A percentile compares a stretch with the other conserved stretches of the same genome.
These are phyloP conservation scores for Pseudozyma pruni DNA, from an alignment of 1,284 basidiomycete genomes.

Conservation along the genomic window DNA sequence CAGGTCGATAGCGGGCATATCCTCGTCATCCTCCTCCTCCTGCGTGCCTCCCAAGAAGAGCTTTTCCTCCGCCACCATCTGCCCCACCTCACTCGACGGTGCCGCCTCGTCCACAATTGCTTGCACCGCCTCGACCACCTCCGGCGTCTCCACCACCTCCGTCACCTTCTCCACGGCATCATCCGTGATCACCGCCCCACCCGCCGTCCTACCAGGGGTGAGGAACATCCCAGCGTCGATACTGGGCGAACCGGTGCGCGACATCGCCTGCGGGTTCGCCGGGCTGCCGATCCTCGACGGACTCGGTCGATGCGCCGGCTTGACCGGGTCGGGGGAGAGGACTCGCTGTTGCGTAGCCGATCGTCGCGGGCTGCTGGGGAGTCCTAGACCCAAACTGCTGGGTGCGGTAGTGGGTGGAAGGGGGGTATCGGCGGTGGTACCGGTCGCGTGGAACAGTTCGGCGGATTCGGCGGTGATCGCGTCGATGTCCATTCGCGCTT, in stretches of 20 bases:
- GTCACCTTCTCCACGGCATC: constrained; percentile 1
- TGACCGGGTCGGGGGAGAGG: constrained; percentile 45
- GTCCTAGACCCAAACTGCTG: constrained; percentile 12
- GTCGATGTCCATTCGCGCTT: constrained; percentile 29
- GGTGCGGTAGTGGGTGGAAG: background rate
- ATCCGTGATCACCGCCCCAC: background rate
- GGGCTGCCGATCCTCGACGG: constrained; percentile 47
- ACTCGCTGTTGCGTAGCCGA: constrained; percentile 24
- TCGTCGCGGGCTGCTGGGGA: constrained; percentile 18
- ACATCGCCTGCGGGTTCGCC: constrained; percentile 7
- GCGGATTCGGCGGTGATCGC: constrained; percentile 36
- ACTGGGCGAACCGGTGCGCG: constrained; percentile 24
- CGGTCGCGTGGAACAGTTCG: constrained; percentile 19
- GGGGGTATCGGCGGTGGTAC: constrained; percentile 10
- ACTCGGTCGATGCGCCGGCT: constrained; percentile 24
- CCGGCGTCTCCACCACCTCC: constrained; percentile 9
- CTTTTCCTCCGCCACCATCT: constrained; percentile 1
- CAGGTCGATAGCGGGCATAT: constrained; percentile 52
- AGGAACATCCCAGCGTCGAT: constrained; percentile 11
- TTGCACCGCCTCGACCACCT: constrained; percentile 5
- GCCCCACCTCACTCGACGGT: background rate
- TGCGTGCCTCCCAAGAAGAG: constrained; percentile 1
- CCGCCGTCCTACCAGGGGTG: constrained; percentile 4
- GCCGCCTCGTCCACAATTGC: background rate
- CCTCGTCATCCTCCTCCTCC: constrained; percentile 43